Evolutionary conservation across 192 early-diverging fungal genomes (phyloP), one percentile per base, ranked within the genome.

Genomic region (Gigaspora rosea): DNA sequence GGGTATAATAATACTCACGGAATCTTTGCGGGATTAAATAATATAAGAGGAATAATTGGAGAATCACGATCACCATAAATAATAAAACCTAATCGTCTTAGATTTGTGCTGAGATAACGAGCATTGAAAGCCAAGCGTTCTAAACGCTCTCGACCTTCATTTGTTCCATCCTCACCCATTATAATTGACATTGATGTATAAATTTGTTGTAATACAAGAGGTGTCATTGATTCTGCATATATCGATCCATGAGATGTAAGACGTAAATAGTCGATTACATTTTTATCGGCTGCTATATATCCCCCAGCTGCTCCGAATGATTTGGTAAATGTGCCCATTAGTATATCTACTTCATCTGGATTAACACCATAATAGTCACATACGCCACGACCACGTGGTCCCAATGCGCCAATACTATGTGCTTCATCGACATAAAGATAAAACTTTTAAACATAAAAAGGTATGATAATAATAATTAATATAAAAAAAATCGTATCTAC

Each of bases 321-420:
- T 86, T 99, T 98, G 35, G 96, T 98, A 78, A 97, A 97, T 5
- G 96, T 98, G 51, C 96, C 97, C 98, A 99, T 98, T 32, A 96
- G 84, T 67, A 98, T 90, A 79, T 99, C 97, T 33, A 98, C 90
- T 27, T 96, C 88, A 71, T 84, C 85, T 35, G 96, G 96, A 77
- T 96, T 94, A 15, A 98, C 86, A 70, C 92, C 92, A 85, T 92
- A 97, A 83, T 95, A 96, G 87, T 98, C 98, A 85, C 96, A 98
- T 50, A 98, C 91, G 64, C 96, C 96, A 65, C 97, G 90, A 54
- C 98, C 96, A 74, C 93, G 91, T 78, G 94, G 92, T 67, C 97
- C 96, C 79, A 98, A 82, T 27, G 95, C 96, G 62, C 96, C 96
- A 73, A 99, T 92, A 48, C 94, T 96, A 80, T 99, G 96, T 18